These are phyloP conservation scores for Amanita thiersii DNA, from an alignment of 768 basidiomycete genomes.

Conservation along the genomic window DNA sequence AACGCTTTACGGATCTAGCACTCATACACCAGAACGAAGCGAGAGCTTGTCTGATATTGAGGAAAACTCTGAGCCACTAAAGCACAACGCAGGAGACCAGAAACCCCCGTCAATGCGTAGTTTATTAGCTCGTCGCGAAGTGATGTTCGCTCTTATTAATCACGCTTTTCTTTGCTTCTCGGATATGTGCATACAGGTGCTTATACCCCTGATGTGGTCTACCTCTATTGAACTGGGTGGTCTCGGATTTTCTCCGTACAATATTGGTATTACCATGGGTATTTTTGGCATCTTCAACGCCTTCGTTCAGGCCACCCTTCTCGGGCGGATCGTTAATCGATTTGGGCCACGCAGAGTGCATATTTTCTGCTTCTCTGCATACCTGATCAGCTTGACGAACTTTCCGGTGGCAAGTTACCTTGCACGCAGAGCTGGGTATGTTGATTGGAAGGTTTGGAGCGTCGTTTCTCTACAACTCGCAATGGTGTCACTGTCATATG, in stretches of 20 bases:
- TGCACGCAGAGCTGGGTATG: conserved; percentile 22
- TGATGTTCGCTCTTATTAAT: conserved; percentile 23
- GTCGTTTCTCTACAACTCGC: conserved; percentile 25
- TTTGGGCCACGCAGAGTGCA: conserved; percentile 50
- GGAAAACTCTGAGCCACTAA: conserved; percentile 11
- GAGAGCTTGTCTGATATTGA: conserved; percentile 2
- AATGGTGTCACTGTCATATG: conserved; percentile 18
- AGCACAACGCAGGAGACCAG: no score
- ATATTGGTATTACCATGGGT: conserved; percentile 56
- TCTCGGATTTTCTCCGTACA: conserved; percentile 52
- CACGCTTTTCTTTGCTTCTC: conserved; percentile 27
- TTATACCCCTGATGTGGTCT: conserved; percentile 39
- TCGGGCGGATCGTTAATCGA: conserved; percentile 40
- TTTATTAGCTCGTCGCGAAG: conserved; percentile 21
- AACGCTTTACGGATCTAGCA: no score
- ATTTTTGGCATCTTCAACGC: conserved; percentile 45
- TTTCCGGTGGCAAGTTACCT: conserved; percentile 29
- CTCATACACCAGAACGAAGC: no score
- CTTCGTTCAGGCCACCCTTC: conserved; percentile 42
- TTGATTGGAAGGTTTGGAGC: conserved; percentile 22
- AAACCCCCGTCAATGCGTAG: conserved; percentile 15
- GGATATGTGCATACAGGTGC: conserved; percentile 27
- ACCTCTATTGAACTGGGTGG: conserved; percentile 58
- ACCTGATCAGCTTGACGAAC: conserved; percentile 17
- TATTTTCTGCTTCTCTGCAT: conserved; percentile 22